Conservation (phyloP, 495 filamentous ascomycete species). For the Penicillium waksmanii region DNA sequence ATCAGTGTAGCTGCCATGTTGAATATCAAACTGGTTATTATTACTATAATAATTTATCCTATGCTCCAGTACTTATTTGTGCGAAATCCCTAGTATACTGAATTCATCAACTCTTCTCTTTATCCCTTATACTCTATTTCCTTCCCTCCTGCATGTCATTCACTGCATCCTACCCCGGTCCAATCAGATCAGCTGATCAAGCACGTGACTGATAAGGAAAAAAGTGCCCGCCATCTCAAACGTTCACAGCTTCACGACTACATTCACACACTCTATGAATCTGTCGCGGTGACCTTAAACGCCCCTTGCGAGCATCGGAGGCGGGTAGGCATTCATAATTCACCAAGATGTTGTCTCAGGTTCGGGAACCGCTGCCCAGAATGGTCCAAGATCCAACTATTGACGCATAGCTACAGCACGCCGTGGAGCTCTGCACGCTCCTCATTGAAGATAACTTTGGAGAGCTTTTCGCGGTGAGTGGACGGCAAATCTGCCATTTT, state of each 20-base stretch:
- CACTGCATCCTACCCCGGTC: not conserved
- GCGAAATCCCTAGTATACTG: too few species aligned
- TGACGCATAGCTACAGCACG: constrained; percentile 51
- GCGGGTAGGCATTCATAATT: constrained; percentile 63
- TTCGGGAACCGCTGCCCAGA: constrained; percentile 33
- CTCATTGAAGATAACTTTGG: constrained; percentile 89
- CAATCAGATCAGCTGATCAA: constrained; percentile 34
- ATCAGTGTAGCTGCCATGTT: too few species aligned
- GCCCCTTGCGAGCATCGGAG: constrained; percentile 68
- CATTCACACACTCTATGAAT: constrained; percentile 35
- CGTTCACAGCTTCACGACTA: constrained; percentile 2
- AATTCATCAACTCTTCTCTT: too few species aligned
- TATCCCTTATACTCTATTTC: too few species aligned
- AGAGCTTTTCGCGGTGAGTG: constrained; percentile 83
- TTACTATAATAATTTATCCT: too few species aligned
- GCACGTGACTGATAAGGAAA: constrained; percentile 48
- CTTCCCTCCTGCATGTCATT: not conserved
- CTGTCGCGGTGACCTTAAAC: constrained; percentile 64
- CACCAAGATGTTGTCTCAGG: constrained; percentile 57
- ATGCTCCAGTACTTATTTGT: too few species aligned
- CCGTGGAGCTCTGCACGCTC: constrained; percentile 82
- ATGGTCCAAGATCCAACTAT: constrained; percentile 13
- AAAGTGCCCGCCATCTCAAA: constrained; percentile 27
- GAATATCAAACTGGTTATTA: too few species aligned
- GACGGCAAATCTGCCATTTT: not conserved